Percentiles rank a stretch among this genome's conserved stretches.
phyloP scores from a whole-genome alignment of 1,139 yeast species.

The Kodamaea ohmeri region DNA sequence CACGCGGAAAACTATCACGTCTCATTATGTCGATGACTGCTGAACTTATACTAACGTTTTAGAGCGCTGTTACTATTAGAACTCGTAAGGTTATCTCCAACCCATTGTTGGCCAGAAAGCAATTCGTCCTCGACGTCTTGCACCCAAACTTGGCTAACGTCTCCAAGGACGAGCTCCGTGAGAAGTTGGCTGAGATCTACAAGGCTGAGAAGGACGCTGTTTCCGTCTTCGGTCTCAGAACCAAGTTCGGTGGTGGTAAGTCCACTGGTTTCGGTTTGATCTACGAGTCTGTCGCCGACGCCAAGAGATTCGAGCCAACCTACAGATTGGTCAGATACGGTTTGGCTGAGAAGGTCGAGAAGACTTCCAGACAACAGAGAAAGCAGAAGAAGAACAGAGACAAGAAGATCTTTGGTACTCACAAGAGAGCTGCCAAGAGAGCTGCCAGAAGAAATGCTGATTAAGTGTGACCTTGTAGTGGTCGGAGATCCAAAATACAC shows the following conservation, averaged over 20 bases:
- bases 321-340: slow-evolving; percentile 99
- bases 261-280: slow-evolving; percentile 99
- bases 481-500: slow-evolving; percentile 5
- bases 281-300: slow-evolving; percentile 97
- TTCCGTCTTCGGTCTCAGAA: slow-evolving; percentile 98
- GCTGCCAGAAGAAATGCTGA: slow-evolving; percentile 70
- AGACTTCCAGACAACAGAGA: slow-evolving; percentile 99
- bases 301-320: slow-evolving; percentile 98
- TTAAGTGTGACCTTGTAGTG: slow-evolving; percentile 24
- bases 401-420: slow-evolving; percentile 98
- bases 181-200: slow-evolving; percentile 93
- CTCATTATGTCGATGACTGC: not conserved
- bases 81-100: slow-evolving; percentile 99
- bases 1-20: not conserved
- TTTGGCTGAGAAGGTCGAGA: slow-evolving; percentile 92
- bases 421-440: slow-evolving; percentile 90
- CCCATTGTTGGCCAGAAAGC: slow-evolving; percentile 99
- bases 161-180: slow-evolving; percentile 99
- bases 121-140: slow-evolving; percentile 98
- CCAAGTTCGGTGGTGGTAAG: slow-evolving; percentile 99
- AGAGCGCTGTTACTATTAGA: slow-evolving; percentile 99
- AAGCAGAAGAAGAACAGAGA: slow-evolving; percentile 99
- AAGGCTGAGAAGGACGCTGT: slow-evolving; percentile 98
- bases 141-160: slow-evolving; percentile 99
- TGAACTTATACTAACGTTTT: slow-evolving; percentile 32